Percentiles rank a stretch among this genome's conserved stretches.
Evolutionary conservation across 768 basidiomycete genomes (phyloP).

Genomic region (Tylopilus felleus): DNA sequence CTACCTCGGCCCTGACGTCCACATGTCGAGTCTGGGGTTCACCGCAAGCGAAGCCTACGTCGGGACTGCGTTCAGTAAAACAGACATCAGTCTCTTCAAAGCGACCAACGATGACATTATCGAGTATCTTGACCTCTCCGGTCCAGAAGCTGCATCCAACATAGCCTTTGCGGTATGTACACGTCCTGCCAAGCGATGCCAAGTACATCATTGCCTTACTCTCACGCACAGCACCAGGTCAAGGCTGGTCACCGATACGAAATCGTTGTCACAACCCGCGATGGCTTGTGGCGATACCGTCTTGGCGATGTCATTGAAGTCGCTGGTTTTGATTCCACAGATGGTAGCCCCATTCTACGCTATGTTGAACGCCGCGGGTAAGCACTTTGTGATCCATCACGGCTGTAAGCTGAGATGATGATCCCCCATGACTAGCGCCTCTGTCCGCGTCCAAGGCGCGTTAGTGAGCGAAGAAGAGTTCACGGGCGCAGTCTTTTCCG

Average conservation of each 20-base stretch:
- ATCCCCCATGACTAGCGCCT: neutral
- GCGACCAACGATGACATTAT: slow-evolving; percentile 15
- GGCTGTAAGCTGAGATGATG: neutral
- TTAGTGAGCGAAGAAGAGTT: slow-evolving; percentile 14
- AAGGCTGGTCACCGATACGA: slow-evolving; percentile 17
- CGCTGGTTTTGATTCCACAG: slow-evolving; percentile 14
- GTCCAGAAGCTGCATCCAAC: slow-evolving; percentile 13
- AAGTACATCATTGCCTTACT: neutral
- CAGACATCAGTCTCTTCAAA: slow-evolving; percentile 16
- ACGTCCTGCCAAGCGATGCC: neutral
- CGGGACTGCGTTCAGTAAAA: slow-evolving; percentile 7
- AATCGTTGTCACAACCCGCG: slow-evolving; percentile 16
- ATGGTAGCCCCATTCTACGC: slow-evolving; percentile 19
- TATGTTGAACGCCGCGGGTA: slow-evolving; percentile 22
- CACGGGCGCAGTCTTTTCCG: slow-evolving; percentile 9
- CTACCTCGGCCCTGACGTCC: too few species aligned
- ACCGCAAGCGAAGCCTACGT: slow-evolving; percentile 5
- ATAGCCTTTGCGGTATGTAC: slow-evolving; percentile 11
- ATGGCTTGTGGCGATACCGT: slow-evolving; percentile 25
- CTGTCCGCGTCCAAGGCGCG: neutral
- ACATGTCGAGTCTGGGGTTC: too few species aligned
- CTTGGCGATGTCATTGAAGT: slow-evolving; percentile 22
- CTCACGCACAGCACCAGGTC: slow-evolving; percentile 12
- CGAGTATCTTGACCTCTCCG: slow-evolving; percentile 16
- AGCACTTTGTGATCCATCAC: neutral